Evolutionary conservation across 2,329 filamentous ascomycete genomes (phyloP).

Genomic region (Talaromyces piceae): DNA sequence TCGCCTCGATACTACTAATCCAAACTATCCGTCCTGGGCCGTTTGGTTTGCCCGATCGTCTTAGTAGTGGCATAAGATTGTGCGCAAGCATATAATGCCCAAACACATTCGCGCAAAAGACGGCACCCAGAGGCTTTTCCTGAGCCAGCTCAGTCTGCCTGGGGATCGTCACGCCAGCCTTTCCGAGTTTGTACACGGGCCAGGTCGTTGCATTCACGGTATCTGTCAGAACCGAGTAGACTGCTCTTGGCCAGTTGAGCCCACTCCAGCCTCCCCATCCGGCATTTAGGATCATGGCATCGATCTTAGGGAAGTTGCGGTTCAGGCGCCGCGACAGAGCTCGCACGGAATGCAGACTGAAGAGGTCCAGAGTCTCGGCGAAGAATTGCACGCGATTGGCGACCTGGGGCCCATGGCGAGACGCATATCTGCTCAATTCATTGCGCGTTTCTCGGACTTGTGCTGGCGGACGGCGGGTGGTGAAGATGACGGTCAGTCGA

Average conservation of each 20-base stretch:
- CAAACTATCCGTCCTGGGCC: conserved; percentile 67
- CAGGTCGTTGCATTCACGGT: conserved; percentile 63
- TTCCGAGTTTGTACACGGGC: conserved; percentile 66
- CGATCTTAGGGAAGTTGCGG: conserved; percentile 57
- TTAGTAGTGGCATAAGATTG: conserved; percentile 67
- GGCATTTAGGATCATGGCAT: conserved; percentile 77
- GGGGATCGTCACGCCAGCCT: conserved; percentile 47
- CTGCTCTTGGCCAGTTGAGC: conserved; percentile 59
- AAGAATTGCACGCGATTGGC: conserved; percentile 43
- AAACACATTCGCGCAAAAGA: conserved; percentile 90
- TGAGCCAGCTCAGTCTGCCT: conserved; percentile 41
- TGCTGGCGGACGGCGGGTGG: conserved; percentile 68
- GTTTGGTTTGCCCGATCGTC: conserved; percentile 35
- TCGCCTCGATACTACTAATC: conserved; percentile 75
- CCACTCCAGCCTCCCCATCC: conserved; percentile 81
- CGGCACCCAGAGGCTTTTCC: conserved; percentile 62
- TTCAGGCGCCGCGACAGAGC: conserved; percentile 45
- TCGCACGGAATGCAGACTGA: conserved; percentile 49
- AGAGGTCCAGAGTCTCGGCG: conserved; percentile 53
- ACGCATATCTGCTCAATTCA: conserved; percentile 45
- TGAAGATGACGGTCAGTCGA: conserved; percentile 72
- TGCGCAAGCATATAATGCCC: conserved; percentile 89
- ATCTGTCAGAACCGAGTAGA: conserved; percentile 53
- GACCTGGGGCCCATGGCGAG: conserved; percentile 34
- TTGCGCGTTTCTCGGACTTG: conserved; percentile 43